phyloP scores from a whole-genome alignment of 495 filamentous ascomycete species.

The Tuber brumale region DNA sequence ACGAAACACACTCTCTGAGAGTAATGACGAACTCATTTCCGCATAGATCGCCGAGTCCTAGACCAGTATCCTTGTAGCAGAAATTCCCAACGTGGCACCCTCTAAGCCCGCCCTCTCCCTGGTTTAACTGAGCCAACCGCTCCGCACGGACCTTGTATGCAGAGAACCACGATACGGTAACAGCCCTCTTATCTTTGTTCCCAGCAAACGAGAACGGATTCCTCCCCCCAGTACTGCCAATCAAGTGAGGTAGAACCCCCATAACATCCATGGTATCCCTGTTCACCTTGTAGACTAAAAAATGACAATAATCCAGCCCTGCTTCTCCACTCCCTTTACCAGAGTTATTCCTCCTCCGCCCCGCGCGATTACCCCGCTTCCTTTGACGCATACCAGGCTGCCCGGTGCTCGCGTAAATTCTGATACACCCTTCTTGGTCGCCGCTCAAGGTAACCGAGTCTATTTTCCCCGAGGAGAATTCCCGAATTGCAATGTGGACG shows the following conservation, averaged over 20 bases:
- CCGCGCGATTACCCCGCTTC: conserved; percentile 38
- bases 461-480: conserved; percentile 60
- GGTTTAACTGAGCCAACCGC: conserved; percentile 58
- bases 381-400: background rate
- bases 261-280: conserved; percentile 95
- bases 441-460: conserved; percentile 52
- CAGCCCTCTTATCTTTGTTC: conserved; percentile 87
- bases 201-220: conserved; percentile 78
- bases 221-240: conserved; percentile 53
- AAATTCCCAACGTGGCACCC: conserved; percentile 69
- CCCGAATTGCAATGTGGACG: conserved; percentile 54
- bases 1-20: conserved; percentile 62
- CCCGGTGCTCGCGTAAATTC: conserved; percentile 19
- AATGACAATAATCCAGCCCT: conserved; percentile 78
- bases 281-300: conserved; percentile 95
- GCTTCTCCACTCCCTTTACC: conserved; percentile 49
- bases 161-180: conserved; percentile 78
- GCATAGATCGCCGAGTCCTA: conserved; percentile 72
- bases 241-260: conserved; percentile 58
- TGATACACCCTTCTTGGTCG: conserved; percentile 54
- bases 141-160: conserved; percentile 59
- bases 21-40: conserved; percentile 93
- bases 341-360: conserved; percentile 25
- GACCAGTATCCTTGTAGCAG: conserved; percentile 58
- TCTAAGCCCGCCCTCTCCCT: conserved; percentile 30